These are phyloP conservation scores for Anthostomella pinea DNA, from an alignment of 2,329 filamentous ascomycete species.

Conservation along the genomic window DNA sequence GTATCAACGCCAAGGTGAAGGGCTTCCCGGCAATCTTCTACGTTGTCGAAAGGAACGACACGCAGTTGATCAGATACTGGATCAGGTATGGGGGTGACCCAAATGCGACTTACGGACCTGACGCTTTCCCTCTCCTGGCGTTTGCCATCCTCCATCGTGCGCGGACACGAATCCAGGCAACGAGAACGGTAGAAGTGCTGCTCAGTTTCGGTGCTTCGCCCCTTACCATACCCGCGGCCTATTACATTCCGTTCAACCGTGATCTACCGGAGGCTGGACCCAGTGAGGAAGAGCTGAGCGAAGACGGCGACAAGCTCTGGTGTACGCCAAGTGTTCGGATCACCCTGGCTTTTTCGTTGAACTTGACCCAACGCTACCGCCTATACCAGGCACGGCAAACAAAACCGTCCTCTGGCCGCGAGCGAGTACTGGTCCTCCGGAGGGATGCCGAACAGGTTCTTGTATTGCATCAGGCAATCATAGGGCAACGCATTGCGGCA, in stretches of 20 bases:
- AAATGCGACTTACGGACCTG: constrained; percentile 13
- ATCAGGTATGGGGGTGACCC: constrained; percentile 20
- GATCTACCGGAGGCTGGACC: constrained; percentile 13
- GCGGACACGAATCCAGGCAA: constrained; percentile 7
- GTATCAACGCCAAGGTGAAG: constrained; percentile 15
- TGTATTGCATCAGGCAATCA: constrained; percentile 15
- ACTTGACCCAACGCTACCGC: constrained; percentile 22
- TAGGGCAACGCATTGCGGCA: constrained; percentile 19
- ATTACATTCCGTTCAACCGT: constrained; percentile 16
- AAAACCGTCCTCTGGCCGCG: constrained; percentile 9
- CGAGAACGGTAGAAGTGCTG: constrained; percentile 11
- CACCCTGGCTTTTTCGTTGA: constrained; percentile 10
- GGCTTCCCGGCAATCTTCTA: constrained; percentile 23
- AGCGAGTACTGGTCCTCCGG: constrained; percentile 8
- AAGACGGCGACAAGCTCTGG: constrained; percentile 13
- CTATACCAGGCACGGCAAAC: constrained; percentile 14
- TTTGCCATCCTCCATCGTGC: constrained; percentile 17
- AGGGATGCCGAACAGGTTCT: constrained; percentile 16
- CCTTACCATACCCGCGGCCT: constrained; percentile 13
- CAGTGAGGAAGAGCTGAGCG: constrained; percentile 1
- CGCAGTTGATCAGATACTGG: constrained; percentile 17
- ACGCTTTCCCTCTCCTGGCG: constrained; percentile 16
- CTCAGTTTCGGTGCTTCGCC: constrained; percentile 19
- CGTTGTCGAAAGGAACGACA: constrained; percentile 17
- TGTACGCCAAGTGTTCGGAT: constrained; percentile 9